phyloP scores from a whole-genome alignment of 2,329 filamentous ascomycete species.

The Fusarium devonianum region DNA sequence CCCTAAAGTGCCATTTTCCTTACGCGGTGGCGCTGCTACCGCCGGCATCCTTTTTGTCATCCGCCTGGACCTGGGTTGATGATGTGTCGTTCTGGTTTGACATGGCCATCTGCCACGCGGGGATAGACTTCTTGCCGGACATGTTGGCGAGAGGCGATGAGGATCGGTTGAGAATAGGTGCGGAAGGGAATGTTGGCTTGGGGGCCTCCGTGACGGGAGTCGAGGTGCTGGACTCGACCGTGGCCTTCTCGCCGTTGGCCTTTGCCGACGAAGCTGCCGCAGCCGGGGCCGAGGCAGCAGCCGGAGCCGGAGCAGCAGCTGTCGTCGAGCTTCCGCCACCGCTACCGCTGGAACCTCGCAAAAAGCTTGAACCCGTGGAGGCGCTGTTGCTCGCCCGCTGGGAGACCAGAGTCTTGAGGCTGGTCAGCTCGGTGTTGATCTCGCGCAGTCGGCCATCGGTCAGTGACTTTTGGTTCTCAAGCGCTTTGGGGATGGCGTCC shows the following conservation, averaged over 20 bases:
- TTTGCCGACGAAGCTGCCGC: conserved; percentile 28
- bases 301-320: conserved; percentile 42
- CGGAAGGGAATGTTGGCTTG: conserved; percentile 41
- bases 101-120: conserved; percentile 80
- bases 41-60: conserved; percentile 36
- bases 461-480: conserved; percentile 85
- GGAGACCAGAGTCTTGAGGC: conserved; percentile 84
- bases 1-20: conserved; percentile 1
- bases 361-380: conserved; percentile 36
- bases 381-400: conserved; percentile 61
- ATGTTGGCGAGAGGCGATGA: conserved; percentile 50
- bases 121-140: conserved; percentile 71
- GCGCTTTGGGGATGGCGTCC: conserved; percentile 84
- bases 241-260: conserved; percentile 42
- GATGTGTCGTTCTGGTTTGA: conserved; percentile 58
- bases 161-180: conserved; percentile 40
- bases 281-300: conserved; percentile 30
- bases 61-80: conserved; percentile 39
- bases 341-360: conserved; percentile 36
- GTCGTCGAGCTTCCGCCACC: conserved; percentile 15
- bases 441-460: conserved; percentile 85
- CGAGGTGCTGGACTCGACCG: conserved; percentile 35
- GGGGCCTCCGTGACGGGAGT: conserved; percentile 43
- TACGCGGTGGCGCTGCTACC: conserved; percentile 31
- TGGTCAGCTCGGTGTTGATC: conserved; percentile 86